phyloP scores from a whole-genome alignment of 2,329 filamentous ascomycete species.

The Kalmusia sp. region DNA sequence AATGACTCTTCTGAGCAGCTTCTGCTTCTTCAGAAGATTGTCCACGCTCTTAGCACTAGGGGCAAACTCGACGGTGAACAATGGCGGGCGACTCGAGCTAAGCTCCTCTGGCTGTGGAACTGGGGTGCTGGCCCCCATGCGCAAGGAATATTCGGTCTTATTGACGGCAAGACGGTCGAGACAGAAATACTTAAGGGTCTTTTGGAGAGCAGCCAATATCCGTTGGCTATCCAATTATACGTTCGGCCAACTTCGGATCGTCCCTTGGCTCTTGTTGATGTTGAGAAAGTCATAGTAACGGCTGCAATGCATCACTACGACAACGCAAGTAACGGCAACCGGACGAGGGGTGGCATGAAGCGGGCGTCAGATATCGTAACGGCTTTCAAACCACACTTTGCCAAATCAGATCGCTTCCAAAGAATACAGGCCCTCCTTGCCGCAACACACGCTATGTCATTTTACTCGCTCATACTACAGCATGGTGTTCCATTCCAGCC shows the following conservation, averaged over 20 bases:
- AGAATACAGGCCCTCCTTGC: conserved; percentile 70
- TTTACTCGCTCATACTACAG: conserved; percentile 79
- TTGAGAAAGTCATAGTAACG: conserved; percentile 68
- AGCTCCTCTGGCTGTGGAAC: conserved; percentile 75
- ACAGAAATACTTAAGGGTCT: conserved; percentile 74
- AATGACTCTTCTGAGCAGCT: conserved; percentile 71
- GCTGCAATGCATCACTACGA: conserved; percentile 77
- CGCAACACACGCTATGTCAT: conserved; percentile 77
- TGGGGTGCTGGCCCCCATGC: conserved; percentile 64
- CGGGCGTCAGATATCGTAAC: conserved; percentile 69
- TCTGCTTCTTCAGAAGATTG: conserved; percentile 63
- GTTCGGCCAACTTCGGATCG: conserved; percentile 64
- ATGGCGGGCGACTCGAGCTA: conserved; percentile 61
- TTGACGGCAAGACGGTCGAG: conserved; percentile 70
- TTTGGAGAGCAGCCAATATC: conserved; percentile 68
- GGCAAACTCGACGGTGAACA: conserved; percentile 66
- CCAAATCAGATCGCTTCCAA: conserved; percentile 58
- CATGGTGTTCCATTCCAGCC: conserved; percentile 82
- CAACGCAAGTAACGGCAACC: conserved; percentile 82
- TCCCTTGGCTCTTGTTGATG: conserved; percentile 57
- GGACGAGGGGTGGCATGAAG: conserved; percentile 76
- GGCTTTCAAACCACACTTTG: conserved; percentile 67
- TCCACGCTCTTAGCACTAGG: conserved; percentile 61
- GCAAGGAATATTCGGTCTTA: conserved; percentile 62
- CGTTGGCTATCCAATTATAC: conserved; percentile 63